phyloP scores from a whole-genome alignment of 2,329 filamentous ascomycete species.

The Neofusicoccum umdonicola region DNA sequence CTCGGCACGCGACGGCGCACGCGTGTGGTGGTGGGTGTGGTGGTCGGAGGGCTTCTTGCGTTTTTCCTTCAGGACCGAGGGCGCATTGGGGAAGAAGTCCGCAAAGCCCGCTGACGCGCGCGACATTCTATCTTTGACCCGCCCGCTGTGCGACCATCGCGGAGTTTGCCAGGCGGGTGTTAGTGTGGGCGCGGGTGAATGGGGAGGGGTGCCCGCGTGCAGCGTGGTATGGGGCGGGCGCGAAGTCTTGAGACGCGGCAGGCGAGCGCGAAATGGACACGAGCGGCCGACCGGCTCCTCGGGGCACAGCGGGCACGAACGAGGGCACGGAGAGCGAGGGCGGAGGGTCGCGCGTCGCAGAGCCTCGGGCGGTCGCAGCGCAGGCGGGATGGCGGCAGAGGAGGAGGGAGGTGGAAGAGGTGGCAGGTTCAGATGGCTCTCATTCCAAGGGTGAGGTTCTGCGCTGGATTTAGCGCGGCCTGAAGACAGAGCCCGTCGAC shows the following conservation, averaged over 20 bases:
- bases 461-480: background rate
- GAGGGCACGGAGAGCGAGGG: background rate
- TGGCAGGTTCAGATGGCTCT: conserved; percentile 1
- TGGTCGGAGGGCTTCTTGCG: conserved; percentile 28
- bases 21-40: conserved; percentile 21
- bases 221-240: conserved; percentile 14
- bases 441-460: conserved; percentile 14
- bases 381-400: background rate
- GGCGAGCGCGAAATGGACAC: conserved; percentile 23
- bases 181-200: conserved; percentile 2
- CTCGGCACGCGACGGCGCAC: conserved; percentile 6
- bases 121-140: conserved; percentile 57
- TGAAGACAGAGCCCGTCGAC: background rate
- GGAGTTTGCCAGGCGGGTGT: conserved; percentile 8
- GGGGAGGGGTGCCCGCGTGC: conserved; percentile 5
- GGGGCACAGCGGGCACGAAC: conserved; percentile 6
- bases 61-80: conserved; percentile 58
- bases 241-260: conserved; percentile 21
- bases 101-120: conserved; percentile 77
- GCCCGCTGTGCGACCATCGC: conserved; percentile 30
- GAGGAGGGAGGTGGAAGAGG: background rate
- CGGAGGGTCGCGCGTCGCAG: background rate
- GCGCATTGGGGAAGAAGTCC: conserved; percentile 81
- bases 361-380: background rate
- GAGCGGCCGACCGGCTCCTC: conserved; percentile 16